Percentiles rank a stretch among this genome's conserved stretches.
Evolutionary conservation across 208 protist species (phyloP).

Genomic region (Acanthamoeba culbertsoni): DNA sequence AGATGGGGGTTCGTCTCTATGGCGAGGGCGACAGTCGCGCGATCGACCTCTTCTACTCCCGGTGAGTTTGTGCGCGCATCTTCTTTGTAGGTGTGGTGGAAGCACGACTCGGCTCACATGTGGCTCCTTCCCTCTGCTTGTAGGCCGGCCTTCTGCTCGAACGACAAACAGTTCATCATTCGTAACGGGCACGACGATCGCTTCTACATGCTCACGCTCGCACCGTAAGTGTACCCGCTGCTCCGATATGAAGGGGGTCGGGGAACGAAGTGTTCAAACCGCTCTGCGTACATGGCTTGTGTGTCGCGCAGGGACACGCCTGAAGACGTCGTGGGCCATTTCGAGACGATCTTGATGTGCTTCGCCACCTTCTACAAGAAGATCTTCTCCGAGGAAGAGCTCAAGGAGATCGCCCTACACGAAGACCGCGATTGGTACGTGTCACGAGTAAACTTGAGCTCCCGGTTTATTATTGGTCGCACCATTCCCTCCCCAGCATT

Average conservation of each 20-base stretch:
- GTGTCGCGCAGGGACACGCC: neutral
- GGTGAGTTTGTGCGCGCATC: neutral
- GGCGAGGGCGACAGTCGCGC: neutral
- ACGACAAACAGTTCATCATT: neutral
- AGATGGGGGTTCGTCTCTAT: slow-evolving; percentile 16
- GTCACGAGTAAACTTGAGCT: neutral
- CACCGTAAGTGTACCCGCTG: neutral
- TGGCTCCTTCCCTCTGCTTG: neutral
- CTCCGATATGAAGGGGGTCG: too few relatives aligned
- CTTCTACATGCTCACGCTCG: slow-evolving; percentile 34
- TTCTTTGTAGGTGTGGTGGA: too few relatives aligned
- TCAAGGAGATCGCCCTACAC: slow-evolving; percentile 7
- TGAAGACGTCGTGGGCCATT: neutral
- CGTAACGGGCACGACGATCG: slow-evolving; percentile 19
- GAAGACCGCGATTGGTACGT: neutral
- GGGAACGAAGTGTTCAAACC: neutral
- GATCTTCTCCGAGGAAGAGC: slow-evolving; percentile 10
- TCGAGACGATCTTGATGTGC: slow-evolving; percentile 15
- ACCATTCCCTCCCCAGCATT: neutral
- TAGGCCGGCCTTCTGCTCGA: neutral
- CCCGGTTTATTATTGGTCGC: neutral
- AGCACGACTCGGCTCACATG: too few relatives aligned
- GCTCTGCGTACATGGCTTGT: neutral
- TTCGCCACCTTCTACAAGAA: slow-evolving; percentile 30
- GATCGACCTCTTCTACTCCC: slow-evolving; percentile 14